Evolutionary conservation across 768 basidiomycete species (phyloP), one percentile per base, ranked within the genome.

Genomic region (Lentinula edodes): DNA sequence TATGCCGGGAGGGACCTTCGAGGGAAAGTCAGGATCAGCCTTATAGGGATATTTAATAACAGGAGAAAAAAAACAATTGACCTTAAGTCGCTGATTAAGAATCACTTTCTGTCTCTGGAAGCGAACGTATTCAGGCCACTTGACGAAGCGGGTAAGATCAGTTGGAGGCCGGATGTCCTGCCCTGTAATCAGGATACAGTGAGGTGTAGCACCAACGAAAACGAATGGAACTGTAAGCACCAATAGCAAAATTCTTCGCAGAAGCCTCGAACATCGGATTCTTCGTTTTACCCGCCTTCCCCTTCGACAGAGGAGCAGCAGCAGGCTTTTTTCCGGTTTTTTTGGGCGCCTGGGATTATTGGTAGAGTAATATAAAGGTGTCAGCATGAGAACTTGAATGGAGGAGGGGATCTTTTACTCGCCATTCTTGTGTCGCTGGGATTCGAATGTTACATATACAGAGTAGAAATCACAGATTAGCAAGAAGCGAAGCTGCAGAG

Each of bases 41-140:
- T 5, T 2, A 16, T 7, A 46, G 7, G 45, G 20, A 46, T 16
- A 46, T 7, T 7, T 20, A 6, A 50, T 23, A 9, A 23, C 12
- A 23, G 28, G 3, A 28, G 28, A 28, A 28, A 3, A 28, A 28
- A 28, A 28, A 28, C 3, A 34, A 35, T 23, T 23, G 23, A 52
- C 51, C 85, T 98, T 98, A 68, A 98, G 83, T 70, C 96, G 93
- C 79, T 98, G 94, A 84, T 91, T 81, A 63, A 98, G 89, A 78
- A 98, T 96, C 71, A 98, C 93, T 81, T 98, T 98, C 78, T 98
- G 95, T 73, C 96, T 88, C 73, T 98, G 96, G 51, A 98, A 89
- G 72, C 95, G 93, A 68, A 98, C 87, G 72, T 98, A 98, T 80
- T 95, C 93, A 68, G 96, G 96, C 96, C 96, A 99, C 76, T 97